Conservation (phyloP, 1,284 basidiomycete species). For the Moniliophthora roreri region DNA sequence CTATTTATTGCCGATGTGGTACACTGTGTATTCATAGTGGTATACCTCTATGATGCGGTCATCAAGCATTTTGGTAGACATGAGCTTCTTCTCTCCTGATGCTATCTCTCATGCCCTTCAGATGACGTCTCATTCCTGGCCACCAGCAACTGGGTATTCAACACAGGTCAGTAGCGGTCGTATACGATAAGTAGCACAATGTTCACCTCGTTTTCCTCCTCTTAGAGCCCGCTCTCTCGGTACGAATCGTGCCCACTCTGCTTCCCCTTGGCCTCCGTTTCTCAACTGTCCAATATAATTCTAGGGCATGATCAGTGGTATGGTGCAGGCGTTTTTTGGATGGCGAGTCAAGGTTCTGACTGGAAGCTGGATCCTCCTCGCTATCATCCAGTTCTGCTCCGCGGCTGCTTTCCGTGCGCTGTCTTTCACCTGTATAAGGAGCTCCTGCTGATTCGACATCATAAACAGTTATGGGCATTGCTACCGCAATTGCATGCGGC, state of each 20-base stretch:
- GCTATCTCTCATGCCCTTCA: background rate
- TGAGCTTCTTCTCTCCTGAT: background rate
- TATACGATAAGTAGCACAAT: no score
- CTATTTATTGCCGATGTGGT: no score
- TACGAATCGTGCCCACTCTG: background rate
- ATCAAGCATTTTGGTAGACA: constrained; percentile 12
- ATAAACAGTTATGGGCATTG: constrained; percentile 26
- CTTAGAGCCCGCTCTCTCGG: constrained; percentile 5
- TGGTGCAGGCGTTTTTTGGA: constrained; percentile 11
- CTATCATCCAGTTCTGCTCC: constrained; percentile 3
- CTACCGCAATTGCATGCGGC: constrained; percentile 24
- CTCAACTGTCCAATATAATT: no score
- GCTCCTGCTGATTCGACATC: background rate
- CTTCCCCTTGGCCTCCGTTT: background rate
- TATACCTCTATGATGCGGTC: constrained; percentile 5
- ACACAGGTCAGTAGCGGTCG: no score
- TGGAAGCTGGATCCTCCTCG: background rate
- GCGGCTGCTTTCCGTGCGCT: constrained; percentile 1
- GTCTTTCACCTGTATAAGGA: background rate
- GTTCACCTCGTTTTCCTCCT: background rate
- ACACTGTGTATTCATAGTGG: no score
- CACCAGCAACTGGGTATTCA: constrained; percentile 1
- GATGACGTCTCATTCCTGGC: background rate
- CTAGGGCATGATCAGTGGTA: constrained; percentile 13
- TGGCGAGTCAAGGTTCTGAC: constrained; percentile 7